Conservation (phyloP, 2,329 filamentous ascomycete genomes). For the Xylariaceae sp. region DNA sequence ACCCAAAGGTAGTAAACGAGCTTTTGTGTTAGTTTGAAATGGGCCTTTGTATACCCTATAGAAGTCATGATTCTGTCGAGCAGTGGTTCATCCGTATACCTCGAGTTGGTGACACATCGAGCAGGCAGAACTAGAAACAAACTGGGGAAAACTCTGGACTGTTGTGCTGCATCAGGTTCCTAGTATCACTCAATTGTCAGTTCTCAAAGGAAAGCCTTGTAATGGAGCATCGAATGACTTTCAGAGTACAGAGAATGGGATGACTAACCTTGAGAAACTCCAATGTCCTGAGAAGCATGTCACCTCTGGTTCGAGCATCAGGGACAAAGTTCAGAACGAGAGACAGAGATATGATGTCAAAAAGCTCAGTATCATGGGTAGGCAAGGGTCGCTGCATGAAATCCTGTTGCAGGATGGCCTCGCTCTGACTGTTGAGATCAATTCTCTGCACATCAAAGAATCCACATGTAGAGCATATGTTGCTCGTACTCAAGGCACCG, state of each 20-base stretch:
- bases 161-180: conserved; percentile 14
- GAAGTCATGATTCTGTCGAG: conserved; percentile 70
- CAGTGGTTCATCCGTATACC: conserved; percentile 73
- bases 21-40: conserved; percentile 74
- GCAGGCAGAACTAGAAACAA: conserved; percentile 88
- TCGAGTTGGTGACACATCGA: conserved; percentile 83
- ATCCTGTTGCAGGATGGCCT: conserved; percentile 80
- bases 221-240: neutral
- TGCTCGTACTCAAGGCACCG: conserved; percentile 77
- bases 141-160: conserved; percentile 52
- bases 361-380: conserved; percentile 54
- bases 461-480: conserved; percentile 73
- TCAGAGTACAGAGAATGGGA: conserved; percentile 14
- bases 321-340: conserved; percentile 94
- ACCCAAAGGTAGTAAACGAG: conserved; percentile 88
- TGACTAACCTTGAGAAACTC: conserved; percentile 55
- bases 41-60: conserved; percentile 65
- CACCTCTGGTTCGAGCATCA: conserved; percentile 66
- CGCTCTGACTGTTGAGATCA: conserved; percentile 82
- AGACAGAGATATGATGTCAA: conserved; percentile 88
- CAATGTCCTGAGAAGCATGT: conserved; percentile 77
- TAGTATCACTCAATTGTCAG: too few species aligned
- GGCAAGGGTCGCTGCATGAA: conserved; percentile 89
- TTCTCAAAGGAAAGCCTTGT: too few species aligned
- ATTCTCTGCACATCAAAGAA: conserved; percentile 76